Conservation (phyloP, 768 basidiomycete genomes). For the Mycena vitilis region DNA sequence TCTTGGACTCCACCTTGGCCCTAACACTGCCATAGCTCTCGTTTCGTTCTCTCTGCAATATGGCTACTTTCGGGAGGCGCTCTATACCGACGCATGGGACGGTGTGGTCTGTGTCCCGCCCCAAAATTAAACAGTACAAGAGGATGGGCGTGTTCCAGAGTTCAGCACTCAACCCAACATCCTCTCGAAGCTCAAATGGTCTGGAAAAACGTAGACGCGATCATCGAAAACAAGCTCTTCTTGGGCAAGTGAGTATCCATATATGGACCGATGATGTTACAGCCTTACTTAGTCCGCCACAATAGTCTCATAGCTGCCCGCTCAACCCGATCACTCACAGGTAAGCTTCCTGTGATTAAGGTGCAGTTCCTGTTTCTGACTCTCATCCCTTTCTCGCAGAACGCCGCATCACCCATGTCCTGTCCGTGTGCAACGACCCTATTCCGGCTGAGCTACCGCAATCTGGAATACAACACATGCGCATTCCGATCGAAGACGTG, state of each 20-base stretch:
- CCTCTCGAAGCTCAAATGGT: slow-evolving; percentile 51
- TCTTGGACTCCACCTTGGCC: slow-evolving; percentile 19
- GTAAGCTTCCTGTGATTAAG: slow-evolving; percentile 17
- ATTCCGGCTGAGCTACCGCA: slow-evolving; percentile 79
- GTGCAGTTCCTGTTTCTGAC: neutral
- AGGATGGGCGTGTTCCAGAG: slow-evolving; percentile 26
- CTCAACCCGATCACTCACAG: slow-evolving; percentile 73
- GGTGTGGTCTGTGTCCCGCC: slow-evolving; percentile 24
- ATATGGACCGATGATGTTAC: slow-evolving; percentile 29
- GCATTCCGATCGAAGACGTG: slow-evolving; percentile 76
- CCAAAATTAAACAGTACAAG: slow-evolving; percentile 40
- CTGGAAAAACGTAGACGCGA: slow-evolving; percentile 76
- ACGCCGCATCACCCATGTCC: slow-evolving; percentile 81
- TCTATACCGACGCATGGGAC: slow-evolving; percentile 30
- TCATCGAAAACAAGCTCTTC: slow-evolving; percentile 74
- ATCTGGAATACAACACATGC: slow-evolving; percentile 76
- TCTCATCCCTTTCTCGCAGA: slow-evolving; percentile 45
- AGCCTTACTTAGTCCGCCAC: slow-evolving; percentile 37
- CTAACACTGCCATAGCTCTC: slow-evolving; percentile 32
- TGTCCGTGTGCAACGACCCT: slow-evolving; percentile 80
- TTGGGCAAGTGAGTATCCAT: slow-evolving; percentile 75
- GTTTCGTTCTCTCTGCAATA: slow-evolving; percentile 30
- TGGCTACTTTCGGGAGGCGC: slow-evolving; percentile 28
- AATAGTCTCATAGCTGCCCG: slow-evolving; percentile 75
- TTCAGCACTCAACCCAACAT: slow-evolving; percentile 32